Evolutionary conservation across 306 rosid genomes (phyloP), one percentile per base, ranked within the genome.

Genomic region (Hippophae gyantsensis): DNA sequence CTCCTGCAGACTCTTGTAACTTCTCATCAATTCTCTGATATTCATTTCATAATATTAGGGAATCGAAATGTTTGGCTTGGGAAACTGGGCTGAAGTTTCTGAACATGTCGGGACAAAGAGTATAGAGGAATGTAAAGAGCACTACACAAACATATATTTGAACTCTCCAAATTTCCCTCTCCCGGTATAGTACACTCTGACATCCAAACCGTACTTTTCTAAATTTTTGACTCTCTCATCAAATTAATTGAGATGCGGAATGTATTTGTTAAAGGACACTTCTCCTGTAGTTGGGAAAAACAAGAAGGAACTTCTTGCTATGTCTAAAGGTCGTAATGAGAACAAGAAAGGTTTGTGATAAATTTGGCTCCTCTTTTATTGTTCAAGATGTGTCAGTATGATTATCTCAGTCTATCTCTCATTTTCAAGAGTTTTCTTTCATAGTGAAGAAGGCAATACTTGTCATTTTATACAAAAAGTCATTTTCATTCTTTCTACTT

Each of bases 101-200:
- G 99, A 88, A 86, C 99, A 93, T 75, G 99, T 93, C 54, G 99
- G 99, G 57, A 93, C 97, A 42, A 93, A 88, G 82, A 86, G 80
- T 77, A 93, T 86, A 72, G 95, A 88, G 66, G 74, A 84, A 61
- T 93, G 99, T 76, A 86, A 88, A 72, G 89, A 82, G 64, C 97
- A 93, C 84, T 93, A 83, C 71, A 69, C 74, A 60, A 79, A 79
- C 60, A 81, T 84, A 49, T 93, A 88, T 80, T 66, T 80, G 83
- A 82, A 72, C 84, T 88, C 97, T n/a, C 84, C 81, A 7, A 66
- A 62, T 69, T 93, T 93, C 71, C 99, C 99, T 69, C 82, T 82
- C 71, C 99, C 99, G 90, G 97, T 93, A 88, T 63, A 79, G 59
- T 48, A 56, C 52, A 56, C 69, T 72, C 70, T 69, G 13, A 62